Evolutionary conservation across 345 rosid species (phyloP).

Genomic region (Arabis alpina): DNA sequence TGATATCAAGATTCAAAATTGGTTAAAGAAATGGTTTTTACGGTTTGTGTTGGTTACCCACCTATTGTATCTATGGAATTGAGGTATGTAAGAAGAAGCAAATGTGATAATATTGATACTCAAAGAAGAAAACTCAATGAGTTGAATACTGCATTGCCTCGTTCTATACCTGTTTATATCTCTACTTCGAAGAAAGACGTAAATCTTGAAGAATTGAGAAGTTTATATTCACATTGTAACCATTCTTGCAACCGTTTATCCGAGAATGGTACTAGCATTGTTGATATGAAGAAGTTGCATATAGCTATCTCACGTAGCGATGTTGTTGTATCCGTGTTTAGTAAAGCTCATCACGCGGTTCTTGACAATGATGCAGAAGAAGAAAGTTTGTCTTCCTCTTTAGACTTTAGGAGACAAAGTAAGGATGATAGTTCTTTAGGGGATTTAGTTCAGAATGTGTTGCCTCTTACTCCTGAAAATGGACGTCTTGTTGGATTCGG

Average conservation of each 20-base stretch:
- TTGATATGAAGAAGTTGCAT: conserved; percentile 63
- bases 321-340: conserved; percentile 74
- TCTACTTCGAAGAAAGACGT: conserved; percentile 64
- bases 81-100: conserved; percentile 53
- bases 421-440: conserved; percentile 42
- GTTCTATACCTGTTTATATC: conserved; percentile 57
- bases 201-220: conserved; percentile 50
- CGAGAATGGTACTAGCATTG: conserved; percentile 37
- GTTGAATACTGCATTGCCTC: conserved; percentile 33
- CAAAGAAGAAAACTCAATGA: not conserved
- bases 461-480: conserved; percentile 58
- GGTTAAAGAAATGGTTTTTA: conserved; percentile 31
- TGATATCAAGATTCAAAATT: conserved; percentile 24
- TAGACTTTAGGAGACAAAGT: conserved; percentile 25
- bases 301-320: conserved; percentile 69
- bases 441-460: conserved; percentile 48
- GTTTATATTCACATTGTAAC: conserved; percentile 61
- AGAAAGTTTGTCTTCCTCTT: conserved; percentile 24
- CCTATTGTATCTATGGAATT: conserved; percentile 51
- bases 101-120: conserved; percentile 6
- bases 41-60: conserved; percentile 30
- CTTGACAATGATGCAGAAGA: conserved; percentile 23
- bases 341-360: conserved; percentile 45
- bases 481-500: conserved; percentile 81
- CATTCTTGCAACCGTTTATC: conserved; percentile 71